Evolutionary conservation across 2,329 filamentous ascomycete species (phyloP).

Genomic region (Leptographium wingfieldii): DNA sequence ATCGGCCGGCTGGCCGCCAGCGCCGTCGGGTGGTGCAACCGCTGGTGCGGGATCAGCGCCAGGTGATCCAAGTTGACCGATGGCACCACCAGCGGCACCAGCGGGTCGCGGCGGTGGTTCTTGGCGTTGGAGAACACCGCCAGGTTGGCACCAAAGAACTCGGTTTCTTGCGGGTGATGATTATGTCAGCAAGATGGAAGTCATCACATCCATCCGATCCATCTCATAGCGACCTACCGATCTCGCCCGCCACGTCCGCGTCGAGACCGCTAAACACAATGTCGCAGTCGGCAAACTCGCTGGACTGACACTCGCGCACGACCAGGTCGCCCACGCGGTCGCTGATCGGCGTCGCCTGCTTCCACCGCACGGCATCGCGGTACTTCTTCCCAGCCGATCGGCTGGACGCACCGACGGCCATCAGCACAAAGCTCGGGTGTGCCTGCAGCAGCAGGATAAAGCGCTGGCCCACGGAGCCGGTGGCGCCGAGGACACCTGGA

Average conservation of each 20-base stretch:
- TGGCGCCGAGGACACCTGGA: conserved; percentile 70
- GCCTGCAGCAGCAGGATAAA: conserved; percentile 86
- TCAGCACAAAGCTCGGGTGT: conserved; percentile 76
- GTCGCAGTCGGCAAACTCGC: conserved; percentile 80
- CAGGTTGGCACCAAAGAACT: conserved; percentile 77
- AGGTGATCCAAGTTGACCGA: conserved; percentile 88
- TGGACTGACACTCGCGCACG: conserved; percentile 72
- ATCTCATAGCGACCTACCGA: conserved; percentile 40
- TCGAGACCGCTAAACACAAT: conserved; percentile 89
- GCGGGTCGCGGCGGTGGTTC: conserved; percentile 83
- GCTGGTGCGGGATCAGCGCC: conserved; percentile 79
- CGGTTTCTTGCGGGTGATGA: conserved; percentile 51
- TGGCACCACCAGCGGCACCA: conserved; percentile 86
- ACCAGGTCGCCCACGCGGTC: conserved; percentile 61
- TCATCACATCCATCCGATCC: too few species aligned
- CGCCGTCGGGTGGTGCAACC: conserved; percentile 44
- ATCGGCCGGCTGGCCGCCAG: conserved; percentile 28
- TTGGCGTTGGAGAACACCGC: conserved; percentile 96
- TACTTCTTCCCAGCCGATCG: conserved; percentile 89
- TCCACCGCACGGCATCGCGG: conserved; percentile 89
- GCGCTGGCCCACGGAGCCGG: conserved; percentile 86
- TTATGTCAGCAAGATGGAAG: neutral
- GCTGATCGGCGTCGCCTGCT: conserved; percentile 76
- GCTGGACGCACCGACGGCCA: conserved; percentile 80
- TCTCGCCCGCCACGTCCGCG: conserved; percentile 81